A percentile compares a stretch with the other conserved stretches of the same genome.
Evolutionary conservation across 805 yeast species (phyloP).

Genomic region (Wickerhamomyces queroliae): DNA sequence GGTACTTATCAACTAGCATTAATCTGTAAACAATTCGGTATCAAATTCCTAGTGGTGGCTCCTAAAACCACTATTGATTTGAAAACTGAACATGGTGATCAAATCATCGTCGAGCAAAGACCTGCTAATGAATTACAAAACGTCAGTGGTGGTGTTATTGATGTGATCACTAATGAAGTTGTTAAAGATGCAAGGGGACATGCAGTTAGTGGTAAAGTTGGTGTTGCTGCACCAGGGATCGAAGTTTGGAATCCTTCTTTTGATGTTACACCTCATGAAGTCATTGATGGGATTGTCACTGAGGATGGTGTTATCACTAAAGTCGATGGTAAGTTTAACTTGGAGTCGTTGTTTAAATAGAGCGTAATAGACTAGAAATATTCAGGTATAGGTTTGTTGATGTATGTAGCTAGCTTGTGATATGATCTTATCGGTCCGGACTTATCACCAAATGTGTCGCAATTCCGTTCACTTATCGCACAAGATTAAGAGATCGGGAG

Average conservation of each 20-base stretch:
- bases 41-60: conserved; percentile 90
- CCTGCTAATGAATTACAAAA: conserved; percentile 74
- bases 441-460: too few species aligned
- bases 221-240: conserved; percentile 80
- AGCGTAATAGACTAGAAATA: neutral
- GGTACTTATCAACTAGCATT: conserved; percentile 90
- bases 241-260: conserved; percentile 95
- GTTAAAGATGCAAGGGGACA: conserved; percentile 20
- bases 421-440: too few species aligned
- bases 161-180: conserved; percentile 21
- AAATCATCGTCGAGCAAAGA: conserved; percentile 82
- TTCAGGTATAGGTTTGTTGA: too few species aligned
- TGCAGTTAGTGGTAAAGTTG: conserved; percentile 45
- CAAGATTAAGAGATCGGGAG: too few species aligned
- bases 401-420: too few species aligned
- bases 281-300: conserved; percentile 87
- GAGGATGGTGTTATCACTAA: conserved; percentile 62
- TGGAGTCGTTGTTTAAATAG: conserved; percentile 20
- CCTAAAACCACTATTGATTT: conserved; percentile 88
- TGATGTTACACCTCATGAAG: conserved; percentile 81
- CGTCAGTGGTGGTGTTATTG: conserved; percentile 61
- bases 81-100: conserved; percentile 59
- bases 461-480: too few species aligned
- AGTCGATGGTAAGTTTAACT: conserved; percentile 45
- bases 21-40: conserved; percentile 55